These are phyloP conservation scores for Mitragyna speciosa DNA, from an alignment of 257 asterid genomes.

Conservation along the genomic window DNA sequence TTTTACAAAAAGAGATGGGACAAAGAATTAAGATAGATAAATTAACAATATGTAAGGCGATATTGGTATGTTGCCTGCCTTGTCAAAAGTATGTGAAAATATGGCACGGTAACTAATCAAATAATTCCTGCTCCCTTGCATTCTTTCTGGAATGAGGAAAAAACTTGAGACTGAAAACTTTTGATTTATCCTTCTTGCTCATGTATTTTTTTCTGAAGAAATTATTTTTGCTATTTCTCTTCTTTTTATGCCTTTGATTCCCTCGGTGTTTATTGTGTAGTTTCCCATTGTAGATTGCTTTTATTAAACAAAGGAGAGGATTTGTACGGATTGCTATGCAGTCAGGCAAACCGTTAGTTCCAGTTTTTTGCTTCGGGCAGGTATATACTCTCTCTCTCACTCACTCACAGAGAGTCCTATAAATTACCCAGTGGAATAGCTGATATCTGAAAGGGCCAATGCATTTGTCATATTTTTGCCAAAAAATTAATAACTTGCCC, in stretches of 20 bases:
- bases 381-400: constrained; percentile 34
- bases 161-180: neutral
- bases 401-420: no score
- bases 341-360: constrained; percentile 89
- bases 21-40: neutral
- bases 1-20: neutral
- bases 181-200: neutral
- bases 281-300: constrained; percentile 54
- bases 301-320: constrained; percentile 65
- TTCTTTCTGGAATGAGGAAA: neutral
- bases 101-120: neutral
- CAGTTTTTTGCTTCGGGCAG: constrained; percentile 98
- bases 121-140: neutral
- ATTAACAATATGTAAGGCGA: neutral
- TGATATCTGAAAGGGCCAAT: neutral
- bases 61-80: neutral
- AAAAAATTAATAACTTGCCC: neutral
- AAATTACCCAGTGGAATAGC: neutral
- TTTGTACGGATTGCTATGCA: constrained; percentile 88
- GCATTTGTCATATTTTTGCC: neutral
- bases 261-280: constrained; percentile 15
- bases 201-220: neutral
- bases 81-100: neutral
- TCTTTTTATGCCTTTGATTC: constrained; percentile 1
- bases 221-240: neutral